Conservation (phyloP, 2,329 filamentous ascomycete species). For the Arthrobotrys entomopaga region DNA sequence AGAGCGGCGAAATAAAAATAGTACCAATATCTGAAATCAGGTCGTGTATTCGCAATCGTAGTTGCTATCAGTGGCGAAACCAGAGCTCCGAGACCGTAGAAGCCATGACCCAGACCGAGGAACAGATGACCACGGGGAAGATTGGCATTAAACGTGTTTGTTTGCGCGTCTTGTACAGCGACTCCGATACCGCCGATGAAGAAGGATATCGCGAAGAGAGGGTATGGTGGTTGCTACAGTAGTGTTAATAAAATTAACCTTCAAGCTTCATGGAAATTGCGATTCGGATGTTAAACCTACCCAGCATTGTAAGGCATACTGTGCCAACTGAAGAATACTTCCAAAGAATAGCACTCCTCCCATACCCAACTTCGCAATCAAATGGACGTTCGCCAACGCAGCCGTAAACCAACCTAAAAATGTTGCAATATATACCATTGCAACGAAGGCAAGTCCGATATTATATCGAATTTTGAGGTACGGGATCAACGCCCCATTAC, state of each 20-base stretch:
- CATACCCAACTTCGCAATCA: constrained; percentile 70
- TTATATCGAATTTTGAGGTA: constrained; percentile 62
- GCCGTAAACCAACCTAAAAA: constrained; percentile 73
- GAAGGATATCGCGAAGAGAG: constrained; percentile 62
- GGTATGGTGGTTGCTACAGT: constrained; percentile 62
- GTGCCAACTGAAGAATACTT: constrained; percentile 71
- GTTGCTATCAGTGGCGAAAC: constrained; percentile 77
- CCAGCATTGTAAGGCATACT: constrained; percentile 72
- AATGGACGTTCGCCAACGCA: constrained; percentile 74
- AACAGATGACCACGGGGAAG: constrained; percentile 80
- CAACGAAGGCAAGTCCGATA: constrained; percentile 65
- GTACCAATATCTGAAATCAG: constrained; percentile 70
- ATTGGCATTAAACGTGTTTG: constrained; percentile 74
- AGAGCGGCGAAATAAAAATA: constrained; percentile 81
- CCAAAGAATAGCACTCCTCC: constrained; percentile 75
- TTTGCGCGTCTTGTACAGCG: constrained; percentile 66
- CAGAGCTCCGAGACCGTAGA: constrained; percentile 77
- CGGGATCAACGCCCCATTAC: constrained; percentile 69
- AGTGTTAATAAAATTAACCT: constrained; percentile 57
- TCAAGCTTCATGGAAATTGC: background rate
- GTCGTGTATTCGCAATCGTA: constrained; percentile 73
- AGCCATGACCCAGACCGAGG: constrained; percentile 76
- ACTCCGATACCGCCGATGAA: constrained; percentile 63
- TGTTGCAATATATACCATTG: constrained; percentile 67
- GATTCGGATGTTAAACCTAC: constrained; percentile 71